Evolutionary conservation across 306 rosid species (phyloP), one percentile per base, ranked within the genome.

Genomic region (Cyamopsis tetragonoloba): DNA sequence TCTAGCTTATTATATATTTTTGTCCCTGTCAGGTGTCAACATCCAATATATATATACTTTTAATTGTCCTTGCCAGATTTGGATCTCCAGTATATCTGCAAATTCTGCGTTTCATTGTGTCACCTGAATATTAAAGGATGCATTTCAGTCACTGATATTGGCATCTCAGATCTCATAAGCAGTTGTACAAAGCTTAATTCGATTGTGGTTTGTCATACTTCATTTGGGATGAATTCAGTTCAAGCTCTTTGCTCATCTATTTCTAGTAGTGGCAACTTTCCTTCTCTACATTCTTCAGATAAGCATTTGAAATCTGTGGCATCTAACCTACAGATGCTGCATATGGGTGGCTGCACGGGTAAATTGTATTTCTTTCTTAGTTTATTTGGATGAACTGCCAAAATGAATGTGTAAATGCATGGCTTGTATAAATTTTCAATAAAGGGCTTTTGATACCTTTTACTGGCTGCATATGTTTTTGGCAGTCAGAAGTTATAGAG

Each of bases 261-360:
- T 80, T 74, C 79, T 62, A 72, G 58, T 63, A 10, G 55, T 58
- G 57, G 32, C 63, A 27, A 76, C 70, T 20, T 50, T 71, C 27
- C 71, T 49, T 74, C 71, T 64, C 74, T 30, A n/a, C 71, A 71
- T 18, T 63, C 79, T 70, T 51, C 68, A 71, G 68, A 64, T 11
- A 34, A 47, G 47, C 66, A 28, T 62, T 50, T 75, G 71, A 77
- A 67, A 71, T 77, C 87, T 69, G 27, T 79, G 77, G 87, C 68
- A 51, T 67, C 81, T 66, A 82, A 87, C 79, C 85, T 90, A 75
- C 88, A 65, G 68, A 73, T 65, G 34, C 84, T 90, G 73, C 92
- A 90, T 55, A 72, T 90, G 73, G 88, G 92, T 72, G 86, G 87
- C 79, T 90, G 97, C 84, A 83, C 67, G 74, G 74, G 97, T 90